Percentiles rank a stretch among this genome's conserved stretches.
Conservation (phyloP, 345 rosid species). For the Jatropha curcas region DNA sequence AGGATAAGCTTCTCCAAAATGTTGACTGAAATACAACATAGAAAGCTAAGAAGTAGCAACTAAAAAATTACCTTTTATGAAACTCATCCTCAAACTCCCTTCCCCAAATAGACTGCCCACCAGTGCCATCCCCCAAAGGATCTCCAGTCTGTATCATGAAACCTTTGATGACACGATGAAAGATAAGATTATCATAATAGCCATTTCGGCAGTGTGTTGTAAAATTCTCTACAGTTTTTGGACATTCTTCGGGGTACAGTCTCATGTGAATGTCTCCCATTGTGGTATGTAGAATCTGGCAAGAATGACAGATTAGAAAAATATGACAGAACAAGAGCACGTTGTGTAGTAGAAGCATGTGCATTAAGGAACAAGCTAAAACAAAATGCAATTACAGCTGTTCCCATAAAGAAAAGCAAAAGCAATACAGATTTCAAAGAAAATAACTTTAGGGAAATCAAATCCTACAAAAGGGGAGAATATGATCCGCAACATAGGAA, state of each 20-base stretch:
- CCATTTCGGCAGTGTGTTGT: slow-evolving; percentile 94
- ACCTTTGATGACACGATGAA: slow-evolving; percentile 94
- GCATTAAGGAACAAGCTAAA: background rate
- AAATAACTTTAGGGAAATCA: background rate
- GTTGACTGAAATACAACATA: background rate
- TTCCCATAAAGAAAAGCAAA: background rate
- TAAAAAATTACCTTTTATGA: slow-evolving; percentile 75
- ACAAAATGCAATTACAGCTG: background rate
- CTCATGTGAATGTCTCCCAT: slow-evolving; percentile 92
- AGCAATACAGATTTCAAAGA: background rate
- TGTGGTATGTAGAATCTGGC: slow-evolving; percentile 82
- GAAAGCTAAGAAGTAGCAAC: background rate
- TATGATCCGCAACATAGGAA: background rate
- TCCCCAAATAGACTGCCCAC: slow-evolving; percentile 99
- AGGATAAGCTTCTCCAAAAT: slow-evolving; percentile 14
- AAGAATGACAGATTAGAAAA: slow-evolving; percentile 11
- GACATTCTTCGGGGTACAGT: slow-evolving; percentile 98
- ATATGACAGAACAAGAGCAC: background rate
- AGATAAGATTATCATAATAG: slow-evolving; percentile 91
- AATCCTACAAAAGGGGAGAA: background rate
- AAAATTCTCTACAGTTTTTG: slow-evolving; percentile 98
- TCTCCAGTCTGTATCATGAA: slow-evolving; percentile 99
- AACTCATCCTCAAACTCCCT: slow-evolving; percentile 98
- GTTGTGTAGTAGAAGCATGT: background rate
- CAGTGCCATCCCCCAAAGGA: slow-evolving; percentile 99